Base-by-base conservation (phyloP, 225 moss, liverwort and hornwort species). In the Physcomitrium patens region DNA sequence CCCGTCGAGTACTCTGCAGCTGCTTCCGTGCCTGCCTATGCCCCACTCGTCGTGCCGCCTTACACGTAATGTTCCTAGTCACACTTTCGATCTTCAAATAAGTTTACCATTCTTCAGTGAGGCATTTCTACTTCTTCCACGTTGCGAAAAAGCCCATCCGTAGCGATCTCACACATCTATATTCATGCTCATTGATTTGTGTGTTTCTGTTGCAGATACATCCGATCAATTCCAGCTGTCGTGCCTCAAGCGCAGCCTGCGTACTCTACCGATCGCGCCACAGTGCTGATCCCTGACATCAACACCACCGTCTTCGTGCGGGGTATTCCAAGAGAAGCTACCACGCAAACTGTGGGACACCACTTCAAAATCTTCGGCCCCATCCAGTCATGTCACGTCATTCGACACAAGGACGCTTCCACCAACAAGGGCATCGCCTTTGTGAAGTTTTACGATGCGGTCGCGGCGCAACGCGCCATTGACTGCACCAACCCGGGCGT, bases 341-440 rank as follows among this genome's bases (percentile, higher is more conserved):
- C 87, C 12, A 87, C 84, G 20, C 81, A 87, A 22, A 55, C 81
- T 0, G 79, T 87, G 0, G 87, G 84, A 74, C 53, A 52, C 3
- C 74, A 81, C 71, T 87, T 87, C 67, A 63, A 13, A 1, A 19
- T 65, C 22, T 71, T 77, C 60, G 87, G 87, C 10, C 71, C 76
- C 43, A 71, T 87, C 8, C 26, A 68, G 1, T 76, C 84, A 0
- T 87, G 87, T 59, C 87, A 87, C 14, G 87, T 87, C 28, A 84
- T 87, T 67, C 78, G 87, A 13, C 87, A 87, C 81, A 84, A 87
- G 74, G 84, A 87, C 60, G 87, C 84, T 0, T 87, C 87, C 7
- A 87, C 87, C 8, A 87, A 84, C 74, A 87, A 87, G 60, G 87
- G 87, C 71, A 87, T 87, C 64, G 87, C 87, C 0, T 87, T 87